Evolutionary conservation across 495 filamentous ascomycete genomes (phyloP).

Genomic region (Lasiosphaeria hispida): DNA sequence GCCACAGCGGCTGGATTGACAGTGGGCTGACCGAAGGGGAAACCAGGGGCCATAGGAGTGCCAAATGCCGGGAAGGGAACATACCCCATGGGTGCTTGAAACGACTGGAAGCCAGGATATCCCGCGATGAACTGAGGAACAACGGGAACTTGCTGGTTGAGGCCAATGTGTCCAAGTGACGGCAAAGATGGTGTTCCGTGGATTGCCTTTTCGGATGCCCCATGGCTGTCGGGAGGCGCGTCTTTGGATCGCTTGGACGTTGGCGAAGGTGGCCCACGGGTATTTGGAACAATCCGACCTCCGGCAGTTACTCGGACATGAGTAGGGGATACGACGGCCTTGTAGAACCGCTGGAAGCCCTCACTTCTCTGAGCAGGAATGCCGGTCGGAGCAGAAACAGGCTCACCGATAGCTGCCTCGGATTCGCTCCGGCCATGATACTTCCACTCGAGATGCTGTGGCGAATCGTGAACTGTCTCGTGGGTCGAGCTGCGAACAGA

Average conservation of each 20-base stretch:
- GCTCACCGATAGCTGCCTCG: conserved; percentile 35
- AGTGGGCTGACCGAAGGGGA: conserved; percentile 20
- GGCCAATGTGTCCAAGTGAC: conserved; percentile 5
- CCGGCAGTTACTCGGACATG: conserved; percentile 56
- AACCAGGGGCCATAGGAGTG: conserved; percentile 23
- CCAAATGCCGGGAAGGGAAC: conserved; percentile 31
- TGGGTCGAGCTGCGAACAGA: conserved; percentile 6
- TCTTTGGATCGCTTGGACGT: conserved; percentile 43
- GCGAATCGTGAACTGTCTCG: conserved; percentile 7
- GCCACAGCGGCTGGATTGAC: conserved; percentile 11
- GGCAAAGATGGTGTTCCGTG: conserved; percentile 17
- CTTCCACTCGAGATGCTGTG: conserved; percentile 34
- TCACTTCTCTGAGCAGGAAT: conserved; percentile 46
- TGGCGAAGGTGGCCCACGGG: conserved; percentile 44
- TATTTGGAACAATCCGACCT: conserved; percentile 56
- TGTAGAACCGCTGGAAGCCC: conserved; percentile 56
- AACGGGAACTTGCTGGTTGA: conserved; percentile 20
- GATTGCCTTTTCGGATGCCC: conserved; percentile 13
- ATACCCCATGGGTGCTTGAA: conserved; percentile 28
- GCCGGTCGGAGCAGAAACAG: conserved; percentile 46
- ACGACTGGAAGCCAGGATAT: conserved; percentile 30
- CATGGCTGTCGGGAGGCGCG: conserved; percentile 19
- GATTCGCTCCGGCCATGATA: conserved; percentile 42
- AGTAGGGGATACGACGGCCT: conserved; percentile 53
- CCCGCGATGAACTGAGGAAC: conserved; percentile 25